Conservation (phyloP, 306 rosid genomes). For the Cicer judaicum region DNA sequence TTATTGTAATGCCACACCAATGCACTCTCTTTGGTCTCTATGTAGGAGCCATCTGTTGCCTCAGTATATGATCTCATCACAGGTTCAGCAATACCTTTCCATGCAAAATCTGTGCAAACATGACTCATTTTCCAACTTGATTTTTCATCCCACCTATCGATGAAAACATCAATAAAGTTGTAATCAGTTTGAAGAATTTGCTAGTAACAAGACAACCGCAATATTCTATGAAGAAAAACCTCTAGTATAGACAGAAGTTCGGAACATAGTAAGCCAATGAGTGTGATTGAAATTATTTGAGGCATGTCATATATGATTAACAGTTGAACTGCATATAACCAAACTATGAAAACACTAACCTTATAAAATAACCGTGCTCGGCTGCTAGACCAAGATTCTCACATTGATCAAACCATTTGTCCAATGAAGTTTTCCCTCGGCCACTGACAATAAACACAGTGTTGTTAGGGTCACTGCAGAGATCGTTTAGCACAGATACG, state of each 20-base stretch:
- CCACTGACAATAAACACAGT: slow-evolving; percentile 89
- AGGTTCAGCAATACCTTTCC: slow-evolving; percentile 83
- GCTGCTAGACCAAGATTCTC: slow-evolving; percentile 90
- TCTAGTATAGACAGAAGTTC: background rate
- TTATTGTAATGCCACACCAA: slow-evolving; percentile 81
- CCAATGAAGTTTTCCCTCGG: slow-evolving; percentile 63
- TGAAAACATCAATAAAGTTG: slow-evolving; percentile 31
- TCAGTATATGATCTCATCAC: slow-evolving; percentile 80
- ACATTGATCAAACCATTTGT: slow-evolving; percentile 75
- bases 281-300: background rate
- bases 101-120: slow-evolving; percentile 62
- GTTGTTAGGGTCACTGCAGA: slow-evolving; percentile 74
- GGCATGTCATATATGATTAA: slow-evolving; percentile 25
- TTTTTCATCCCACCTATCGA: slow-evolving; percentile 65
- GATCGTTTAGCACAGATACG: slow-evolving; percentile 64
- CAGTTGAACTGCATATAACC: slow-evolving; percentile 5
- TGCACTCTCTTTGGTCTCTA: slow-evolving; percentile 86
- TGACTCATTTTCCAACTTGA: slow-evolving; percentile 72
- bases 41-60: slow-evolving; percentile 82
- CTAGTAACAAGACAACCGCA: slow-evolving; percentile 20
- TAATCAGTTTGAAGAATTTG: slow-evolving; percentile 21
- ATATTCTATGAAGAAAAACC: slow-evolving; percentile 1
- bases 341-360: slow-evolving; percentile 52
- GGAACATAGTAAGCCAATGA: slow-evolving; percentile 9
- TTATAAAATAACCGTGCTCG: slow-evolving; percentile 84